Percentiles rank a stretch among this genome's conserved stretches.
These are phyloP conservation scores for Sclerotinia nivalis DNA, from an alignment of 2,329 filamentous ascomycete genomes.

Conservation along the genomic window DNA sequence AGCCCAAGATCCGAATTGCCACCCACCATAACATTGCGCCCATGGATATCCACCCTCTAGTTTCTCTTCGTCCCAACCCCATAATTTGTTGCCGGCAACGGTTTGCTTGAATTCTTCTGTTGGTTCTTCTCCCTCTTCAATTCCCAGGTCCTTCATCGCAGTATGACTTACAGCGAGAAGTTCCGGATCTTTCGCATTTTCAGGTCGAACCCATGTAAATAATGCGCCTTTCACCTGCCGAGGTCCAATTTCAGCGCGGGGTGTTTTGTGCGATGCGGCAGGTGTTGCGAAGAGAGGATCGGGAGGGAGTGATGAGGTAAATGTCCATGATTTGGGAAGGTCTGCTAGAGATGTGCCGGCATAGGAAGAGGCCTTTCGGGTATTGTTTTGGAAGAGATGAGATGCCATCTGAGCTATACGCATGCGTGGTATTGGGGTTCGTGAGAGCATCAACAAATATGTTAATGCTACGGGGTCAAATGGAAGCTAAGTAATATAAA, in stretches of 20 bases:
- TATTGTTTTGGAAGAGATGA: conserved; percentile 41
- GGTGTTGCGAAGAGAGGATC: conserved; percentile 81
- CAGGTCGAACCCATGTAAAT: conserved; percentile 89
- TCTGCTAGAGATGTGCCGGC: conserved; percentile 48
- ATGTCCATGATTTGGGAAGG: conserved; percentile 65
- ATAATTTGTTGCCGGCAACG: conserved; percentile 79
- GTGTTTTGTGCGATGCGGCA: conserved; percentile 75
- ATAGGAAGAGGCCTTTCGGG: conserved; percentile 25
- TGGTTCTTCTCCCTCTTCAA: conserved; percentile 65
- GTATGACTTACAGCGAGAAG: conserved; percentile 77
- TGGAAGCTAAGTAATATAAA: not conserved
- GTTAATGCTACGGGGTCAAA: not conserved
- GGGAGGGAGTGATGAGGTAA: conserved; percentile 68
- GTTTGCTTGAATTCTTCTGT: conserved; percentile 74
- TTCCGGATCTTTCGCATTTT: conserved; percentile 69
- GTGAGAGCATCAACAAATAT: conserved; percentile 37
- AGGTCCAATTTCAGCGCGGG: conserved; percentile 73
- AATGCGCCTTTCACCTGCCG: conserved; percentile 81
- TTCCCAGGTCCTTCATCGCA: conserved; percentile 78
- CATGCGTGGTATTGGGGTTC: conserved; percentile 39
- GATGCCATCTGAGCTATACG: conserved; percentile 49
- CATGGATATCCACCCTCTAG: conserved; percentile 81
- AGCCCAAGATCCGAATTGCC: conserved; percentile 82
- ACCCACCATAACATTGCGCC: conserved; percentile 96
- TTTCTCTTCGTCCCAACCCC: conserved; percentile 71